Percentiles rank a stretch among this genome's conserved stretches.
These are phyloP conservation scores for Nannizziopsis arthrosporioides DNA, from an alignment of 2,329 filamentous ascomycete genomes.

Conservation along the genomic window DNA sequence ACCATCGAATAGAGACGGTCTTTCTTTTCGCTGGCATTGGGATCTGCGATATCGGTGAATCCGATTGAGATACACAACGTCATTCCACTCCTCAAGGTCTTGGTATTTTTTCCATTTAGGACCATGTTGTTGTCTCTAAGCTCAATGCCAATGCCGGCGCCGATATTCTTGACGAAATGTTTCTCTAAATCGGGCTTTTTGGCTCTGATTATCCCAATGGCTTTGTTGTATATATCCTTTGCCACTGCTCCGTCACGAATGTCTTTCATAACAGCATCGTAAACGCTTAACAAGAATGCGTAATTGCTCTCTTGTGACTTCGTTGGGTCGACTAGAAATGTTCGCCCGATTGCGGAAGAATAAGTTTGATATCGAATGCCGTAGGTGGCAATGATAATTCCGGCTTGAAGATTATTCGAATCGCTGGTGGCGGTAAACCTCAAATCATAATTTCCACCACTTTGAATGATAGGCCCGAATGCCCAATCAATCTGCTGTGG, in stretches of 20 bases:
- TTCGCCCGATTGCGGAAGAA: slow-evolving; percentile 80
- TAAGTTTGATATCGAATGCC: slow-evolving; percentile 94
- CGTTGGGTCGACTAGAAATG: slow-evolving; percentile 93
- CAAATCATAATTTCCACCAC: slow-evolving; percentile 88
- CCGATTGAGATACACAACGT: slow-evolving; percentile 84
- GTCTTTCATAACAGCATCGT: slow-evolving; percentile 82
- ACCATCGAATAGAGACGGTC: slow-evolving; percentile 81
- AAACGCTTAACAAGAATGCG: slow-evolving; percentile 71
- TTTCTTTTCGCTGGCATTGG: slow-evolving; percentile 76
- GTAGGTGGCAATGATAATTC: slow-evolving; percentile 85
- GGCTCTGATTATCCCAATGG: slow-evolving; percentile 62
- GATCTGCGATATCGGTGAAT: slow-evolving; percentile 79
- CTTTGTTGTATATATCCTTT: slow-evolving; percentile 88
- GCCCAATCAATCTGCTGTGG: slow-evolving; percentile 86
- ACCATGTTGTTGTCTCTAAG: slow-evolving; percentile 71
- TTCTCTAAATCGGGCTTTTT: slow-evolving; percentile 95
- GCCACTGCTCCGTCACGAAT: slow-evolving; percentile 73
- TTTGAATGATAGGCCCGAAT: slow-evolving; percentile 80
- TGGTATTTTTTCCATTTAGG: slow-evolving; percentile 74
- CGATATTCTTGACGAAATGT: slow-evolving; percentile 85
- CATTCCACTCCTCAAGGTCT: slow-evolving; percentile 88
- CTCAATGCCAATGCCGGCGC: slow-evolving; percentile 86
- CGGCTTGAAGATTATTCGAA: slow-evolving; percentile 72
- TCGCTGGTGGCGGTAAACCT: slow-evolving; percentile 68
- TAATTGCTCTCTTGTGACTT: slow-evolving; percentile 93